These are phyloP conservation scores for Tylopilus rubrobrunneus DNA, from an alignment of 768 basidiomycete species.

Conservation along the genomic window DNA sequence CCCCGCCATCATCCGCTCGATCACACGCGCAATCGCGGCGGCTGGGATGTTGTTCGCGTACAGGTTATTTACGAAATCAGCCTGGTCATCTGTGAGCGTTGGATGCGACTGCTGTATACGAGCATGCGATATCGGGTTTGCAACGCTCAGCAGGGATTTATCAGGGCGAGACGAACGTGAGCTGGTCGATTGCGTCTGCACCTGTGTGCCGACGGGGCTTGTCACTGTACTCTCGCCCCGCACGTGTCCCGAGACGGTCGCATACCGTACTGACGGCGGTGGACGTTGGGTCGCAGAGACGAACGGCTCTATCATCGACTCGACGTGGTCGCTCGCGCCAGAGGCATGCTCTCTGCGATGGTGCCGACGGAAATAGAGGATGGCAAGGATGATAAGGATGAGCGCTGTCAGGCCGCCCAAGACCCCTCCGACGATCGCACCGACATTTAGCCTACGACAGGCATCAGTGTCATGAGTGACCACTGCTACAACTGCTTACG, in stretches of 20 bases:
- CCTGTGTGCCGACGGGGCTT: background rate
- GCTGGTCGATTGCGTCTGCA: background rate
- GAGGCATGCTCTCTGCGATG: background rate
- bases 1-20: constrained; percentile 19
- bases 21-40: constrained; percentile 15
- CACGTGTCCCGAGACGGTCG: background rate
- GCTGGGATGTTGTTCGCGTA: constrained; percentile 14
- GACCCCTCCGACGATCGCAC: constrained; percentile 10
- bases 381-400: background rate
- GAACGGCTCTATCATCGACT: constrained; percentile 6
- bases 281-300: background rate
- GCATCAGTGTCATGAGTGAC: background rate
- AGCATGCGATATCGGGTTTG: background rate
- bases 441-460: constrained; percentile 1
- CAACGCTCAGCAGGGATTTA: constrained; percentile 1
- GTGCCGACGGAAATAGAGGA: constrained; percentile 1
- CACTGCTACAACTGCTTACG: background rate
- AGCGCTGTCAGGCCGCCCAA: constrained; percentile 13
- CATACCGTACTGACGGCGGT: background rate
- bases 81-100: constrained; percentile 7
- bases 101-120: constrained; percentile 7
- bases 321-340: background rate
- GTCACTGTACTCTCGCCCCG: background rate
- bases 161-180: background rate
- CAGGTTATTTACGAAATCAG: constrained; percentile 14